Percentiles rank a stretch among this genome's conserved stretches.
Conservation (phyloP, 495 filamentous ascomycete species). For the Penicillium canariense region DNA sequence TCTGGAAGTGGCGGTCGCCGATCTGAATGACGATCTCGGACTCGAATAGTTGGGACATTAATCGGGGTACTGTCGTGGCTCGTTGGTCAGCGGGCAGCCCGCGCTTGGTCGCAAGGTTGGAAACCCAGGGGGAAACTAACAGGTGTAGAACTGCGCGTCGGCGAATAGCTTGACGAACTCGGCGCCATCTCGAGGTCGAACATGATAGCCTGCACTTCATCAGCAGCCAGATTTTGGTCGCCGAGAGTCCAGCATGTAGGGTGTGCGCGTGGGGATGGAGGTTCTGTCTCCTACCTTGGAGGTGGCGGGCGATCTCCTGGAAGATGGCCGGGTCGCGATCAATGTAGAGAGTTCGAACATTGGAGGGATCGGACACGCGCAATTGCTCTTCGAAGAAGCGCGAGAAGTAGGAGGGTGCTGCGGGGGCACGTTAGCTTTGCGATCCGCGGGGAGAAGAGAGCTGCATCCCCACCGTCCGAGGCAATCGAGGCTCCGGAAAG, state of each 20-base stretch:
- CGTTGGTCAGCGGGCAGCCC: conserved; percentile 19
- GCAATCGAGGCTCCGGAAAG: conserved; percentile 93
- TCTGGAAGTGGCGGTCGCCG: conserved; percentile 80
- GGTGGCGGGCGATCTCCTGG: conserved; percentile 80
- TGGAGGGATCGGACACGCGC: conserved; percentile 55
- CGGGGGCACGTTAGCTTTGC: background rate
- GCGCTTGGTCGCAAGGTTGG: background rate
- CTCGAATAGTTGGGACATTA: conserved; percentile 92
- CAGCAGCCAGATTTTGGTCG: conserved; percentile 5
- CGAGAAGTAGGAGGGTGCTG: conserved; percentile 97
- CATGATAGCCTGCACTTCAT: conserved; percentile 65
- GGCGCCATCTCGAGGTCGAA: conserved; percentile 74
- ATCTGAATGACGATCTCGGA: conserved; percentile 90
- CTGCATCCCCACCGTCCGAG: conserved; percentile 66
- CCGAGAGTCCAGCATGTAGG: background rate
- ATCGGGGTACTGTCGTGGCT: conserved; percentile 65
- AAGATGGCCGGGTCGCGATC: conserved; percentile 93
- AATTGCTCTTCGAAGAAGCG: conserved; percentile 89
- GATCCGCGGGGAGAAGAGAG: background rate
- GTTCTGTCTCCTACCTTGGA: conserved; percentile 64
- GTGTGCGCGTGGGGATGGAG: background rate
- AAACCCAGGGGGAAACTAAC: conserved; percentile 41
- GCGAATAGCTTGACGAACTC: conserved; percentile 92
- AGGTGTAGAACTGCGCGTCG: conserved; percentile 92
- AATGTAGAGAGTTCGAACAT: conserved; percentile 78